These are phyloP conservation scores for Sanghuangporus weigelae DNA, from an alignment of 1,284 basidiomycete species.

Conservation along the genomic window DNA sequence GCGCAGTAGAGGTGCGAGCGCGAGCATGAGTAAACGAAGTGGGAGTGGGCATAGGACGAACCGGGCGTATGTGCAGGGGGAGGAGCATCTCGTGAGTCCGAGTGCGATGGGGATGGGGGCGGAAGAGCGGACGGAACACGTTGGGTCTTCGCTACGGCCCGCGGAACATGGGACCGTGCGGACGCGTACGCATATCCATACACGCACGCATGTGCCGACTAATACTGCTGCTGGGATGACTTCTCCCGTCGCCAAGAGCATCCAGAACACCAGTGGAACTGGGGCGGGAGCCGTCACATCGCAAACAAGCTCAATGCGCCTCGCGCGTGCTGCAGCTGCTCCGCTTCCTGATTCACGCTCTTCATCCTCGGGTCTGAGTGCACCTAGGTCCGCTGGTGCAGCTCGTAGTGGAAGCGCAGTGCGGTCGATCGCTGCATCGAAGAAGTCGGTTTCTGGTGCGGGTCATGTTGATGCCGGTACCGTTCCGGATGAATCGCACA, in stretches of 20 bases:
- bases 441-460: background rate
- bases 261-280: background rate
- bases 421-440: background rate
- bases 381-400: background rate
- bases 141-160: background rate
- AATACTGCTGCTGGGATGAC: background rate
- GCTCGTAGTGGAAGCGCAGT: background rate
- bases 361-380: background rate
- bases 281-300: background rate
- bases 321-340: constrained; percentile 4
- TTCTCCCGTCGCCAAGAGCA: background rate
- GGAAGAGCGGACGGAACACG: constrained; percentile 13
- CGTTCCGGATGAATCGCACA: background rate
- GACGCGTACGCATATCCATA: background rate
- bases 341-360: constrained; percentile 10
- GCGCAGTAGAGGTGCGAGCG: no score
- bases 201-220: background rate
- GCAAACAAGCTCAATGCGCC: constrained; percentile 6
- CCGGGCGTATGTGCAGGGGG: background rate
- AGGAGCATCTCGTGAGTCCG: no score
- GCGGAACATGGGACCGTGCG: background rate
- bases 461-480: background rate
- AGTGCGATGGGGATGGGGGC: background rate
- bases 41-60: background rate
- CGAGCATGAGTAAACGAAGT: background rate